Base-by-base conservation (phyloP, 2,329 filamentous ascomycete genomes). In the Hymenoscyphus repandus region DNA sequence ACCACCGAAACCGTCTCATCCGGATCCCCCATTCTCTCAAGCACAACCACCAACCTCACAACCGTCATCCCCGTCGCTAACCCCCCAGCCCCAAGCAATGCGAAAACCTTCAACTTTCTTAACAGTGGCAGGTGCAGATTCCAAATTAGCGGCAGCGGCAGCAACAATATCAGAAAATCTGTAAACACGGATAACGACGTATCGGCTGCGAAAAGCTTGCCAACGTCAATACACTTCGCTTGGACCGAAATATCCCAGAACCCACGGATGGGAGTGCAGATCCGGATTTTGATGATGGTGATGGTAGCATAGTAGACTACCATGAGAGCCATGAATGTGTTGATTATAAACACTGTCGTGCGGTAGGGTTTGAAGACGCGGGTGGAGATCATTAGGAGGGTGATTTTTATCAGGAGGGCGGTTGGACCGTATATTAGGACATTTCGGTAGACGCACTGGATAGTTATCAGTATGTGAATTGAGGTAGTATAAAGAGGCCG, bases 151-250 rank as follows among this genome's bases (percentile, higher is more conserved):
- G 55, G 55, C 5, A 67, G 44, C 9, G 64, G 64, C 45, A 66
- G 40, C 11, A 53, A 53, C 30, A 72, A 47, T 32, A 72, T 69
- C 33, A 63, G 60, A 3, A 69, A 44, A 47, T 72, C 69, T 4
- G 63, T 68, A 13, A 67, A 32, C 42, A 72, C 68, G 47, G 68
- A 70, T 9, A 71, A 68, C 0, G 72, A 62, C 1, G 66, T 67
- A 53, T 73, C 73, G 6, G 68, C 71, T 22, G 74, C 66, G 38
- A 73, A 73, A 2, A 53, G 18, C 11, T 13, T 31, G 4, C 43
- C 20, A 22, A 45, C 27, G 11, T 51, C 40, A 6, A 53, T 32
- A 33, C 53, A 56, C 2, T 31, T 38, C 6, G 36, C 22, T 18
- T 38, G 2, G 13, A 43, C 13, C 2, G n/a, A n/a, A 4, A 9